Conservation (phyloP, 2,329 filamentous ascomycete species). For the Westerdykella ornata region DNA sequence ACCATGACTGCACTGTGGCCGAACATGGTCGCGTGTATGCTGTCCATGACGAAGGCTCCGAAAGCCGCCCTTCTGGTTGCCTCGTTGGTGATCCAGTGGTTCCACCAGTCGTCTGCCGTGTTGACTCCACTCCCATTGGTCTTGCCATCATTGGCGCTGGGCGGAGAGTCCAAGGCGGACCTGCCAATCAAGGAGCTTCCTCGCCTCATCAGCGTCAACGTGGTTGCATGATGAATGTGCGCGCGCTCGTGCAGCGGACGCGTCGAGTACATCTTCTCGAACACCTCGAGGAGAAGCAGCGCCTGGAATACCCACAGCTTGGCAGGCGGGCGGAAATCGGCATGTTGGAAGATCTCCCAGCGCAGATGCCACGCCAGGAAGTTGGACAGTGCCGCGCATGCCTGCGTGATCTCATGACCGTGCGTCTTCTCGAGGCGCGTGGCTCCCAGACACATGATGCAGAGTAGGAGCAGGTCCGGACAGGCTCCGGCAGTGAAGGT, state of each 20-base stretch:
- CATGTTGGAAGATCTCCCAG: slow-evolving; percentile 92
- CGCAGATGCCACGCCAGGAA: slow-evolving; percentile 90
- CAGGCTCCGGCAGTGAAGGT: slow-evolving; percentile 86
- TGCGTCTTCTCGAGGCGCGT: slow-evolving; percentile 81
- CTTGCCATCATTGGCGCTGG: slow-evolving; percentile 61
- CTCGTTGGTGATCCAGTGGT: slow-evolving; percentile 91
- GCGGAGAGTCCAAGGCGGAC: slow-evolving; percentile 76
- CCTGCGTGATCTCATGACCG: slow-evolving; percentile 63
- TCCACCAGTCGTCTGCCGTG: slow-evolving; percentile 86
- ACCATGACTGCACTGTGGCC: slow-evolving; percentile 97
- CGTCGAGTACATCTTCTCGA: slow-evolving; percentile 97
- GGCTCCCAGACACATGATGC: slow-evolving; percentile 88
- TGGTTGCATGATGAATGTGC: slow-evolving; percentile 94
- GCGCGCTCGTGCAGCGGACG: slow-evolving; percentile 86
- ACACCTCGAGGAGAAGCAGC: slow-evolving; percentile 78
- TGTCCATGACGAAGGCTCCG: slow-evolving; percentile 90
- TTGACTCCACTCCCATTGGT: slow-evolving; percentile 50
- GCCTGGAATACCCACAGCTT: slow-evolving; percentile 96
- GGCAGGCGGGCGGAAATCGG: slow-evolving; percentile 81
- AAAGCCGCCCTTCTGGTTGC: slow-evolving; percentile 85
- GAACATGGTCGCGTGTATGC: slow-evolving; percentile 95
- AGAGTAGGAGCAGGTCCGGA: slow-evolving; percentile 73
- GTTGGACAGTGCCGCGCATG: slow-evolving; percentile 76
- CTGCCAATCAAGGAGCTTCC: slow-evolving; percentile 86
- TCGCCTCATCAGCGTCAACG: slow-evolving; percentile 87